phyloP scores from a whole-genome alignment of 306 rosid genomes.

The Herpetospermum pedunculosum region DNA sequence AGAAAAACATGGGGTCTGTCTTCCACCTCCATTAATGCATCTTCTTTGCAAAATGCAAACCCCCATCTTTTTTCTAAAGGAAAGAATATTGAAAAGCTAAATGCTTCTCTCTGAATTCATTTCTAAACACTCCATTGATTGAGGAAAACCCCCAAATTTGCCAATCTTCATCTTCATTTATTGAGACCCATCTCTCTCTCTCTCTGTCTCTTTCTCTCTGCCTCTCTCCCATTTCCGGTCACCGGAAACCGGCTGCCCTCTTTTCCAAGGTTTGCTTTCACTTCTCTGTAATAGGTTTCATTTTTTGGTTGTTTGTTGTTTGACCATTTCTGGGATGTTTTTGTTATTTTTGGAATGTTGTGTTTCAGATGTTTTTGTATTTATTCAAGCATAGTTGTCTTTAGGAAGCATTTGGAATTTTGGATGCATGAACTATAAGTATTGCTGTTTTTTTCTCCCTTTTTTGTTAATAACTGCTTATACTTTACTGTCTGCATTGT shows the following conservation, averaged over 20 bases:
- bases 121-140: not conserved
- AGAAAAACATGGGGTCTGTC: not conserved
- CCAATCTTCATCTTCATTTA: not conserved
- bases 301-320: not conserved
- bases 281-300: not conserved
- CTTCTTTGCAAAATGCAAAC: not conserved
- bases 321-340: not conserved
- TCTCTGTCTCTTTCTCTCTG: not conserved
- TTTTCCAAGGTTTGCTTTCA: not conserved
- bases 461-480: not conserved
- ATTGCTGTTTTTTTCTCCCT: not conserved
- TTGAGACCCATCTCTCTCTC: not conserved
- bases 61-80: not conserved
- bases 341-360: not conserved
- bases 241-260: not conserved
- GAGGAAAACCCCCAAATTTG: not conserved
- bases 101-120: constrained; percentile 5
- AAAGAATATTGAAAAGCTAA: not conserved
- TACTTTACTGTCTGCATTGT: not conserved
- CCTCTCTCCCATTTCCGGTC: not conserved
- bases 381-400: not conserved
- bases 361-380: not conserved
- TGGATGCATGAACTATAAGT: not conserved
- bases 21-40: not conserved
- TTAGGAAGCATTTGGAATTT: not conserved